Evolutionary conservation across 2,329 filamentous ascomycete genomes (phyloP).

Genomic region (Fonsecaea monophora): DNA sequence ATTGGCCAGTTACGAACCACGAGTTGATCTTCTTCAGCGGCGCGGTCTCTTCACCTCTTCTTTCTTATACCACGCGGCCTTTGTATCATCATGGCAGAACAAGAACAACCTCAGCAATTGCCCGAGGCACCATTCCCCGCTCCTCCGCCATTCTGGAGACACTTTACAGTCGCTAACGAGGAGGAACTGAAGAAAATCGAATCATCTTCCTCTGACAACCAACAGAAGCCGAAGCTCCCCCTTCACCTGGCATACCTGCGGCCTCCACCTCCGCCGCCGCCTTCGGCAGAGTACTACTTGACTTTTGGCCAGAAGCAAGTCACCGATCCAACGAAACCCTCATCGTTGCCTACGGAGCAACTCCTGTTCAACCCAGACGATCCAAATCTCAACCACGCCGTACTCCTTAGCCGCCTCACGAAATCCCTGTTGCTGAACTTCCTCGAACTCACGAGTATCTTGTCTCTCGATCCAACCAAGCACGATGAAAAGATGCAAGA

Average conservation of each 20-base stretch:
- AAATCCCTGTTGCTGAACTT: constrained; percentile 86
- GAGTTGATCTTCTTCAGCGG: background rate
- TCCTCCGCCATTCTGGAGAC: constrained; percentile 87
- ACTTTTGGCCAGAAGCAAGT: constrained; percentile 81
- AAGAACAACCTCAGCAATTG: constrained; percentile 49
- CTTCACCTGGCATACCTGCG: constrained; percentile 77
- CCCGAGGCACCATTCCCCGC: constrained; percentile 75
- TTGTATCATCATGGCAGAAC: constrained; percentile 44
- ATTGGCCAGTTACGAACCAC: constrained; percentile 29
- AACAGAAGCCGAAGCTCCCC: constrained; percentile 61
- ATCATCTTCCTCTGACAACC: constrained; percentile 45
- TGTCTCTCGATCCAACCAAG: constrained; percentile 66
- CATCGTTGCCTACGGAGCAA: constrained; percentile 56
- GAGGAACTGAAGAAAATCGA: constrained; percentile 61
- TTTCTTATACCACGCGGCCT: background rate
- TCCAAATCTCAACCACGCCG: constrained; percentile 52
- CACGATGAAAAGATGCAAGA: constrained; percentile 71
- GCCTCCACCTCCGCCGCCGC: constrained; percentile 75
- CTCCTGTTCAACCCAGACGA: constrained; percentile 67
- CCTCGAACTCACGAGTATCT: constrained; percentile 77
- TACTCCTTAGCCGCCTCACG: constrained; percentile 75
- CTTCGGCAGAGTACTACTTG: constrained; percentile 67
- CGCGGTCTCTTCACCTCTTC: constrained; percentile 1
- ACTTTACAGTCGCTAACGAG: constrained; percentile 80
- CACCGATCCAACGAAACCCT: constrained; percentile 48